These are phyloP conservation scores for Fraxinus pennsylvanica DNA, from an alignment of 257 asterid genomes.

Conservation along the genomic window DNA sequence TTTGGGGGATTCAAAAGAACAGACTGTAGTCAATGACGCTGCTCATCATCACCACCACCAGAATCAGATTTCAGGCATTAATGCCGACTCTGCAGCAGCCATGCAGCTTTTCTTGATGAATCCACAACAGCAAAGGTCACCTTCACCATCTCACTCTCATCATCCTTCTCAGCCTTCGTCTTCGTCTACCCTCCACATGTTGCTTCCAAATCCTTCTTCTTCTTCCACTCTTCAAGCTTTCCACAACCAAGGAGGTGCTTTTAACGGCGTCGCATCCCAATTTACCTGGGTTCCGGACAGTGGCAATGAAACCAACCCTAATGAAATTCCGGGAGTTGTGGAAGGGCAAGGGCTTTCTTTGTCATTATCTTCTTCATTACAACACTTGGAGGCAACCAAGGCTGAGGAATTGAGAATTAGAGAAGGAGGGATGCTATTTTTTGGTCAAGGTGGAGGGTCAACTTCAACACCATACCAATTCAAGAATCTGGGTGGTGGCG, in stretches of 20 bases:
- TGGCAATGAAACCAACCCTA: slow-evolving; percentile 45
- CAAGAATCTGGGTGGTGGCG: slow-evolving; percentile 41
- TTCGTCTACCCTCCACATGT: slow-evolving; percentile 69
- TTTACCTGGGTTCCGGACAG: slow-evolving; percentile 62
- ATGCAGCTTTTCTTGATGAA: slow-evolving; percentile 94
- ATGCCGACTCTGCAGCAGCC: slow-evolving; percentile 76
- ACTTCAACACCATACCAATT: slow-evolving; percentile 47
- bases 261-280: slow-evolving; percentile 32
- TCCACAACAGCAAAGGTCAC: slow-evolving; percentile 65
- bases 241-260: slow-evolving; percentile 41
- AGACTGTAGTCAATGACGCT: slow-evolving; percentile 28
- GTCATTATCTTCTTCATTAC: slow-evolving; percentile 74
- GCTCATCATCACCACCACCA: slow-evolving; percentile 37
- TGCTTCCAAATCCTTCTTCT: slow-evolving; percentile 63
- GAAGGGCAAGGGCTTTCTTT: slow-evolving; percentile 86
- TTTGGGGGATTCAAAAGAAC: slow-evolving; percentile 44
- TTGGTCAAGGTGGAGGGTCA: slow-evolving; percentile 57
- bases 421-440: slow-evolving; percentile 64
- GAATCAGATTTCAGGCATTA: slow-evolving; percentile 50
- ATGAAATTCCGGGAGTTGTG: slow-evolving; percentile 50
- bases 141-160: slow-evolving; percentile 62
- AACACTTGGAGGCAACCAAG: slow-evolving; percentile 67
- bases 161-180: slow-evolving; percentile 30
- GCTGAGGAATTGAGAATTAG: slow-evolving; percentile 73
- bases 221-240: slow-evolving; percentile 50